These are phyloP conservation scores for Tuber borchii DNA, from an alignment of 495 filamentous ascomycete species.

Conservation along the genomic window DNA sequence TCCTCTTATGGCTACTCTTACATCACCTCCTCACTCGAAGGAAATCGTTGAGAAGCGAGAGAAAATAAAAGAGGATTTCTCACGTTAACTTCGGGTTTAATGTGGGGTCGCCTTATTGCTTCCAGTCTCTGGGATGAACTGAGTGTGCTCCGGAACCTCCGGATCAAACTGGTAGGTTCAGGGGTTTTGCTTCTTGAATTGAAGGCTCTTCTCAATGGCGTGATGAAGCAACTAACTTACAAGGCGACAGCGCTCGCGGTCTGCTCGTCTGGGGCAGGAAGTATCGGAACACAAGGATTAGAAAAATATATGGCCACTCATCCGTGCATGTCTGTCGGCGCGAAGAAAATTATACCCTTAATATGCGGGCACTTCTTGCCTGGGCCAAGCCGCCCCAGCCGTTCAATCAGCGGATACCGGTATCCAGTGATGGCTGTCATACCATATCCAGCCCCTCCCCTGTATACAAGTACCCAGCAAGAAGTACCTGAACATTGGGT, in stretches of 20 bases:
- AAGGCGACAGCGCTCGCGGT: neutral
- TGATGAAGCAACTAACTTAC: neutral
- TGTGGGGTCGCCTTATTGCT: neutral
- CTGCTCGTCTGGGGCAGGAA: neutral
- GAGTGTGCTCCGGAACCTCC: neutral
- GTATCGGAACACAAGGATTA: neutral
- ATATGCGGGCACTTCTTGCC: neutral
- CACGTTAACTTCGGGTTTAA: neutral
- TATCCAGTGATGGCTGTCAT: neutral
- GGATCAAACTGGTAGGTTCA: neutral
- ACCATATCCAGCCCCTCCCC: neutral
- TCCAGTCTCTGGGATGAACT: neutral
- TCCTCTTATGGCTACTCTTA: neutral
- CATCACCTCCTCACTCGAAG: neutral
- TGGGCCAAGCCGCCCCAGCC: neutral
- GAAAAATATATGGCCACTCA: neutral
- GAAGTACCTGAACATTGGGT: too few species aligned
- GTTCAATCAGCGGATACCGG: neutral
- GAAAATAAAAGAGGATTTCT: neutral
- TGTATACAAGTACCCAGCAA: too few species aligned
- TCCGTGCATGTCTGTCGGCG: neutral
- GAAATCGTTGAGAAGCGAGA: neutral
- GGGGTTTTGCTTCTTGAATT: neutral
- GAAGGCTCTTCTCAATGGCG: neutral
- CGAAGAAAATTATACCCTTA: neutral